Evolutionary conservation across 139 green algal genomes (phyloP).

Genomic region (Micractinium conductrix): DNA sequence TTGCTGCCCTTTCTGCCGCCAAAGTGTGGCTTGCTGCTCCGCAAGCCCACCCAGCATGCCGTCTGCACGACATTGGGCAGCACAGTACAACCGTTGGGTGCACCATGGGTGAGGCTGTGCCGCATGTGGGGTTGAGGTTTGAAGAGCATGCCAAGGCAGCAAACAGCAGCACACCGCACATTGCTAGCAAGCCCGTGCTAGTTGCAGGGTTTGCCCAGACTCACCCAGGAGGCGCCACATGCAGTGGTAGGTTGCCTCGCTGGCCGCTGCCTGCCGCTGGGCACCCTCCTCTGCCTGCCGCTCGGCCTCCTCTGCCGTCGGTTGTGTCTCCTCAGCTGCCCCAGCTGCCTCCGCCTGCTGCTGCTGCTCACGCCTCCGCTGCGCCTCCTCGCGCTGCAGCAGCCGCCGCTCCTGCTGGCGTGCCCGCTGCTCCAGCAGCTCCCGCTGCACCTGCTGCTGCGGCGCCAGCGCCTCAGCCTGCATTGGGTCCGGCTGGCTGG

Average conservation of each 20-base stretch:
- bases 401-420: constrained; percentile 20
- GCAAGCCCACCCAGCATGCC: neutral
- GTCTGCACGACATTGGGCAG: no score
- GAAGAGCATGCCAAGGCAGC: no score
- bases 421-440: constrained; percentile 5
- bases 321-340: neutral
- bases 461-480: neutral
- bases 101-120: neutral
- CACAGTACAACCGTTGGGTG: no score
- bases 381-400: constrained; percentile 7
- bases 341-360: neutral
- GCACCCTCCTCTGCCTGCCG: neutral
- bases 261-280: neutral
- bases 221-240: constrained; percentile 18
- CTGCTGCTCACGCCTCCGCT: neutral
- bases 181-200: no score
- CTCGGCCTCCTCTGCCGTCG: neutral
- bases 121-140: no score
- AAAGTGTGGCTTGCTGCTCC: neutral
- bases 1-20: neutral
- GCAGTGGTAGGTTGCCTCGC: constrained; percentile 7
- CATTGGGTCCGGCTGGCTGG: constrained; percentile 28
- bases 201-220: no score
- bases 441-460: constrained; percentile 10
- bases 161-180: no score